Base-by-base conservation (phyloP, 164 flowering plant species). In the Piper betle region DNA sequence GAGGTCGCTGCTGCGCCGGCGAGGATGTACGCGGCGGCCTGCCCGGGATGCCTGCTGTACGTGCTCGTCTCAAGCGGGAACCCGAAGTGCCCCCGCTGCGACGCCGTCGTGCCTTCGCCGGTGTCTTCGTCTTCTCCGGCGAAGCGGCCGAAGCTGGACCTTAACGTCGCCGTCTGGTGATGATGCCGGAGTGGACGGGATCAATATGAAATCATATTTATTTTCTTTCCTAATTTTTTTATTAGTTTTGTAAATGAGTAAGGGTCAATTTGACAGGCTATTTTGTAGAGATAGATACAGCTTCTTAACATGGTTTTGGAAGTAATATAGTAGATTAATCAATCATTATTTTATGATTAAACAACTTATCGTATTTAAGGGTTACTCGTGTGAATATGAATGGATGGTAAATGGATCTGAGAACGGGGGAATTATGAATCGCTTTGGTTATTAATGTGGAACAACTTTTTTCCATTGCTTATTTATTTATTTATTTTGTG, bases 41-140 rank as follows among this genome's bases (percentile, higher is more conserved):
- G 96, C 52, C 87, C 92, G 0, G 73, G 77, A 6, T 88, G 96
- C 68, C 69, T 88, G 60, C 77, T 85, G 0, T 88, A 88, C 65
- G 87, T 88, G 52, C 73, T 88, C 66, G 75, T 83, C 12, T 80
- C 84, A 41, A 78, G 67, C 68, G 66, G 62, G n/a, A 79, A 80
- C 41, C 92, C 92, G 0, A 79, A 72, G 50, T 88, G 96, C 66
- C 96, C 96, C 6, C 72, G 85, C n/a, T 88, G 96, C 72, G 72
- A 69, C 39, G 40, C 74, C 3, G 41, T 67, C 25, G 82, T 88
- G 43, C 83, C 84, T 1, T 61, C 71, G 62, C 86, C 85, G 1
- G 10, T 57, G 2, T 25, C 39, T n/a, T n/a, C n/a, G n/a, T n/a
- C n/a, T n/a, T n/a, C n/a, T n/a, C n/a, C n/a, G n/a, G n/a, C n/a